Evolutionary conservation across 306 rosid species (phyloP).

Genomic region (Lablab purpureus): DNA sequence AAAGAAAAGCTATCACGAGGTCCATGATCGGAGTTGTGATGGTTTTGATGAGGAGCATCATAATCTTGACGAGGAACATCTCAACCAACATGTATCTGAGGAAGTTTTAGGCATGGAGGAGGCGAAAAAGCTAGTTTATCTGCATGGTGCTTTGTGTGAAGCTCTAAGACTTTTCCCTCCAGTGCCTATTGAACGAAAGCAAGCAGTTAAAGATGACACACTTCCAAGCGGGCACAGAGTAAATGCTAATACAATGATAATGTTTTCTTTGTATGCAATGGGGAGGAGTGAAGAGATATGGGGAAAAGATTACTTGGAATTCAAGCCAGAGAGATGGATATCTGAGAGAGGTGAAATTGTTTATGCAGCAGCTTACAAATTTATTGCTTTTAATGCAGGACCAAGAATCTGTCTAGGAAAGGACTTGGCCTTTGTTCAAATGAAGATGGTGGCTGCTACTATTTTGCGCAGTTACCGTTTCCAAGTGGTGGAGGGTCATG

Average conservation of each 20-base stretch:
- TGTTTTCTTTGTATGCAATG: constrained; percentile 55
- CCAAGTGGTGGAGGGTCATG: constrained; percentile 42
- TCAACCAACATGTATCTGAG: too few species aligned
- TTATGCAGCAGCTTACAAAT: constrained; percentile 59
- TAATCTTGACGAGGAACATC: too few species aligned
- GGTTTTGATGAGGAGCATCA: too few species aligned
- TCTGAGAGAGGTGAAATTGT: constrained; percentile 46
- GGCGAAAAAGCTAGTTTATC: constrained; percentile 51
- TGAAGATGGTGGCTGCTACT: constrained; percentile 52
- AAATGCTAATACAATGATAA: constrained; percentile 1
- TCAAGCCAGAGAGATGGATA: constrained; percentile 76
- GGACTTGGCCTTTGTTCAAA: constrained; percentile 51
- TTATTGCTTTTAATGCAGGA: constrained; percentile 59
- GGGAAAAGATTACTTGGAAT: constrained; percentile 65
- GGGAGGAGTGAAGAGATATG: constrained; percentile 62
- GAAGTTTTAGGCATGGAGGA: constrained; percentile 19
- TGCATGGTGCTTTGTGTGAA: constrained; percentile 63
- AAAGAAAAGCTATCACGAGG: too few species aligned
- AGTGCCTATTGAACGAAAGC: constrained; percentile 49
- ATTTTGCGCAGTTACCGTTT: constrained; percentile 43
- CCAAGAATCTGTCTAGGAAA: constrained; percentile 66
- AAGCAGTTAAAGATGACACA: constrained; percentile 35
- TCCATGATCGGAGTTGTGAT: too few species aligned
- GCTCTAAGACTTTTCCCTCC: constrained; percentile 62
- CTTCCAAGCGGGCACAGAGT: constrained; percentile 68